Evolutionary conservation across 139 green algal genomes (phyloP).

Genomic region (Asterochloris sp.): DNA sequence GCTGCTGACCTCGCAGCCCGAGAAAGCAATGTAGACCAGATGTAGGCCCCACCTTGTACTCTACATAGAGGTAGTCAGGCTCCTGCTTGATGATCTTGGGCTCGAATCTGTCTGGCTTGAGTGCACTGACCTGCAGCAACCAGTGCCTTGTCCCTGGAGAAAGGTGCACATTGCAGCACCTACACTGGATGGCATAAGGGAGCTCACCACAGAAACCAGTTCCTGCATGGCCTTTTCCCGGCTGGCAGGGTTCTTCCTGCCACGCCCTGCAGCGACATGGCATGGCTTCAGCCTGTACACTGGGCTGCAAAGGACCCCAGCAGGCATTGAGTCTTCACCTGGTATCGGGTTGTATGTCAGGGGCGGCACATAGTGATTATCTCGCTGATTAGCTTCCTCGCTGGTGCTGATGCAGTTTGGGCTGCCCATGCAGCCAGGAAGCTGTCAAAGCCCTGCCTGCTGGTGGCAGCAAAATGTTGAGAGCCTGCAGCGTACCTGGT

Average conservation of each 20-base stretch:
- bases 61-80: conserved; percentile 89
- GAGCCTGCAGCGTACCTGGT: neutral
- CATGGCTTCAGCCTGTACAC: too few relatives aligned
- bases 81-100: conserved; percentile 81
- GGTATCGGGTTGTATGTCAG: conserved; percentile 86
- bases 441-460: conserved; percentile 43
- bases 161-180: neutral
- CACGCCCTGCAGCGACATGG: conserved; percentile 37
- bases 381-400: conserved; percentile 80
- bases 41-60: conserved; percentile 51
- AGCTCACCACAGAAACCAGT: conserved; percentile 63
- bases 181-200: neutral
- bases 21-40: too few relatives aligned
- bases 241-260: conserved; percentile 58
- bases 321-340: too few relatives aligned
- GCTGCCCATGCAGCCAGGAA: conserved; percentile 75
- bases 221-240: conserved; percentile 83
- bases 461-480: neutral
- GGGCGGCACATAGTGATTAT: conserved; percentile 74
- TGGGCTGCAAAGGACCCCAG: too few relatives aligned
- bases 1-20: too few relatives aligned
- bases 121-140: neutral
- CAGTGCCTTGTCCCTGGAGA: neutral
- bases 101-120: conserved; percentile 76
- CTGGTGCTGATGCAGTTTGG: conserved; percentile 92